phyloP scores from a whole-genome alignment of 495 filamentous ascomycete genomes.

The Penicillium taxi region DNA sequence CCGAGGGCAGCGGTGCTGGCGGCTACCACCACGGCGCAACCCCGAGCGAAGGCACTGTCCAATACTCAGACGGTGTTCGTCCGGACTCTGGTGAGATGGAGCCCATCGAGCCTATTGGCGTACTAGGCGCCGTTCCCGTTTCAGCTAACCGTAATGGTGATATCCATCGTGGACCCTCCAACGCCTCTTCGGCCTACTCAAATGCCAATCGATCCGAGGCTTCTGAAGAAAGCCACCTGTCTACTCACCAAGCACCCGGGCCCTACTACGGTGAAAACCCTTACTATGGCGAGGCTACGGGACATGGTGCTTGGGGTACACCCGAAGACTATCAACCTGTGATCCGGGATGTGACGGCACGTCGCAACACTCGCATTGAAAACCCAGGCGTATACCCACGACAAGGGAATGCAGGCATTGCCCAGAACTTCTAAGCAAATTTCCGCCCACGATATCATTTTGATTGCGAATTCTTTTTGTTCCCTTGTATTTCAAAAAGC shows the following conservation, averaged over 20 bases:
- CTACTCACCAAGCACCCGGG: conserved; percentile 36
- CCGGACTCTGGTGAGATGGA: conserved; percentile 62
- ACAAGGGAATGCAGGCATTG: conserved; percentile 86
- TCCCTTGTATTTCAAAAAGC: conserved; percentile 6
- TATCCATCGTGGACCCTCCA: conserved; percentile 85
- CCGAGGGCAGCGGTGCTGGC: conserved; percentile 54
- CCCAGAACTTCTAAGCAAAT: conserved; percentile 82
- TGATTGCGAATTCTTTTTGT: neutral
- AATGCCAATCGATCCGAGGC: conserved; percentile 72
- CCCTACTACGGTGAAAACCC: conserved; percentile 48
- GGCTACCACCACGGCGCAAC: conserved; percentile 54
- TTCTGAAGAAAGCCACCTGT: conserved; percentile 64
- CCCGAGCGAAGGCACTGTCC: conserved; percentile 57
- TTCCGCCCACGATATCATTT: neutral
- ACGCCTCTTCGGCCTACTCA: conserved; percentile 94
- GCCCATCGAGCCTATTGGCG: conserved; percentile 64
- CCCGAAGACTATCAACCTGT: conserved; percentile 63
- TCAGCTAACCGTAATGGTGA: conserved; percentile 55
- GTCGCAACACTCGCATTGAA: conserved; percentile 90
- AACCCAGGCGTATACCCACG: conserved; percentile 78
- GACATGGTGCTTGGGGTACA: conserved; percentile 50
- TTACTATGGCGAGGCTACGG: conserved; percentile 48
- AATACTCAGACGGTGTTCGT: conserved; percentile 56
- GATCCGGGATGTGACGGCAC: conserved; percentile 85
- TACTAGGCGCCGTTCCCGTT: conserved; percentile 61